These are phyloP conservation scores for Globisporangium echinulatum DNA, from an alignment of 352 stramenopile genomes.

Conservation along the genomic window DNA sequence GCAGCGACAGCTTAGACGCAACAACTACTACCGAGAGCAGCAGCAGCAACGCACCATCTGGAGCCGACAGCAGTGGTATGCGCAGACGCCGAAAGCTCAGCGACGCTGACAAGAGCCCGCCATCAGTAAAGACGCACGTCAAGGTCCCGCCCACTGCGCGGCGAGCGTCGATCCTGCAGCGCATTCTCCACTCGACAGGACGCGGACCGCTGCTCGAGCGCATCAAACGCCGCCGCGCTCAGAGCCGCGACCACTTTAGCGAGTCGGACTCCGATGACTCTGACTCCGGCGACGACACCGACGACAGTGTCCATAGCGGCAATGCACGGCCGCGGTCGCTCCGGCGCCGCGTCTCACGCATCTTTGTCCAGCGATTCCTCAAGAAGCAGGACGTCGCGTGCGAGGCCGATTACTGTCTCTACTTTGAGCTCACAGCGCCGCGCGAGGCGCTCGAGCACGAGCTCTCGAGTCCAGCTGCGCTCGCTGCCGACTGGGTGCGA, in stretches of 20 bases:
- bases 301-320: background rate
- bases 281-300: background rate
- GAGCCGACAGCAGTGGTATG: background rate
- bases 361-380: slow-evolving; percentile 9
- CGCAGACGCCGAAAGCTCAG: background rate
- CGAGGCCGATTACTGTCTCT: slow-evolving; percentile 34
- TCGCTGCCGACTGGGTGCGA: slow-evolving; percentile 1
- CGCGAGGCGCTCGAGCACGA: background rate
- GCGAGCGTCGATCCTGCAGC: slow-evolving; percentile 1
- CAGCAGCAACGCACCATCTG: background rate
- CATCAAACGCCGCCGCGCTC: background rate
- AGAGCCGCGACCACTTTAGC: background rate
- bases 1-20: background rate
- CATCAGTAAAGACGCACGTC: background rate
- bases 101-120: background rate
- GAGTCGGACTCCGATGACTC: background rate
- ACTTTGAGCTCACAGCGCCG: slow-evolving; percentile 17
- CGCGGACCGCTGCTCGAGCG: background rate
- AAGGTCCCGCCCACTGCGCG: background rate
- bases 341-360: slow-evolving; percentile 6
- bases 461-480: background rate
- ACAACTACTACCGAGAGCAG: background rate
- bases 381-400: slow-evolving; percentile 4
- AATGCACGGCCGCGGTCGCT: background rate
- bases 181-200: slow-evolving; percentile 2